Base-by-base conservation (phyloP, 2,329 filamentous ascomycete species). In the Fusarium papillatum region DNA sequence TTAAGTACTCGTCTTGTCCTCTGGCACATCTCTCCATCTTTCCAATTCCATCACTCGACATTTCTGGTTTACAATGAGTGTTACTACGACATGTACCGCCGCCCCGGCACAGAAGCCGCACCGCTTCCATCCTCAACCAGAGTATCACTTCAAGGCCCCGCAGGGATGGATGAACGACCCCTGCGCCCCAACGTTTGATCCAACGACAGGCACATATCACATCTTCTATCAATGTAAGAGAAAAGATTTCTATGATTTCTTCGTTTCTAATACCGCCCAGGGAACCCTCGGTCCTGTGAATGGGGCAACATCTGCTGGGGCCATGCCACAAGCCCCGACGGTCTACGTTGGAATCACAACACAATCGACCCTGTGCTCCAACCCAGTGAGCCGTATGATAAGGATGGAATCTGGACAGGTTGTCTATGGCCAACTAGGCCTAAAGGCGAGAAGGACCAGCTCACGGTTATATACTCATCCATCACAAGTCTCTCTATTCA, bases 111-210 rank as follows among this genome's bases (percentile, higher is more conserved):
- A 5, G 7, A 46, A 46, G 43, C 7, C n/a, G n/a, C 43, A 46
- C 11, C 3, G 7, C 7, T 46, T 46, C 43, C 43, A 46, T 46
- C 43, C 43, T 46, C 43, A 22, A 46, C 43, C 43, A 24, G 13
- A 46, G n/a, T 46, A 46, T 46, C 43, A 46, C n/a, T n/a, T 46
- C 43, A 46, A 24, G 13, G 43, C n/a, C n/a, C 43, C 43, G n/a
- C n/a, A 46, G 6, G 43, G 43, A 46, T 46, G 43, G 43, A 8
- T 46, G n/a, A 46, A 46, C n/a, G 43, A 46, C n/a, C 43, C 43
- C 7, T 46, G 43, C 43, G 43, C 43, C 7, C 43, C 43, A 5
- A 6, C 43, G 4, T 46, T 46, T 46, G 43, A 46, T 46, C 43
- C n/a, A 46, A 46, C 43, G n/a, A 46, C 43, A 46, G 43, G 43